Evolutionary conservation across 208 protist species (phyloP).

Genomic region (Leishmania tarentolae): DNA sequence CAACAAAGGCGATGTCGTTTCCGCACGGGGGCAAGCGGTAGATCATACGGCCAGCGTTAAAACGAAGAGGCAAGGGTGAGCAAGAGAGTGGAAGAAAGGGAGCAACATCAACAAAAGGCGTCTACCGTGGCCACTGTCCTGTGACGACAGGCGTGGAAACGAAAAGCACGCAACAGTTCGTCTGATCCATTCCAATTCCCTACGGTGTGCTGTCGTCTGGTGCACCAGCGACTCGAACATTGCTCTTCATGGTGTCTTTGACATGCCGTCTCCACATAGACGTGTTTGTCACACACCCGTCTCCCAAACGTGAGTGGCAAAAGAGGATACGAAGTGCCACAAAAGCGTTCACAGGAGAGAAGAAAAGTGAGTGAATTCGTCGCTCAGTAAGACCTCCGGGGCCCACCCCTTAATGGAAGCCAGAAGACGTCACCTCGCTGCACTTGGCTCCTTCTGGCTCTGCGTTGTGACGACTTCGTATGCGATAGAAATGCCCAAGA

Average conservation of each 20-base stretch:
- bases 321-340: not conserved
- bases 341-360: not conserved
- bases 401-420: not conserved
- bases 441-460: not conserved
- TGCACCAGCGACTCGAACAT: not conserved
- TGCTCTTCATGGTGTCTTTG: not conserved
- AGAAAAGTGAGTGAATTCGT: conserved; percentile 2
- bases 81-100: not conserved
- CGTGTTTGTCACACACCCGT: not conserved
- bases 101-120: not conserved
- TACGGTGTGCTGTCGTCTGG: not conserved
- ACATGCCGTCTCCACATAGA: not conserved
- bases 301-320: not conserved
- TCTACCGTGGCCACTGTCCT: not conserved
- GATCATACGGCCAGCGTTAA: not conserved
- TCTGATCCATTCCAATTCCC: not conserved
- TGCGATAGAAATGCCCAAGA: not conserved
- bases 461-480: not conserved
- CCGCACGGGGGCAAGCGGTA: not conserved
- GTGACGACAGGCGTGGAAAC: not conserved
- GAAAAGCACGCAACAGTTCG: conserved; percentile 1
- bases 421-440: not conserved
- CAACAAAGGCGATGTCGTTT: not conserved
- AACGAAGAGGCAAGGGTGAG: not conserved
- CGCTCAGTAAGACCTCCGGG: conserved; percentile 2